Percentiles rank a stretch among this genome's conserved stretches.
Evolutionary conservation across 1,139 yeast species (phyloP).

Genomic region (Arxiozyma slooffiae): DNA sequence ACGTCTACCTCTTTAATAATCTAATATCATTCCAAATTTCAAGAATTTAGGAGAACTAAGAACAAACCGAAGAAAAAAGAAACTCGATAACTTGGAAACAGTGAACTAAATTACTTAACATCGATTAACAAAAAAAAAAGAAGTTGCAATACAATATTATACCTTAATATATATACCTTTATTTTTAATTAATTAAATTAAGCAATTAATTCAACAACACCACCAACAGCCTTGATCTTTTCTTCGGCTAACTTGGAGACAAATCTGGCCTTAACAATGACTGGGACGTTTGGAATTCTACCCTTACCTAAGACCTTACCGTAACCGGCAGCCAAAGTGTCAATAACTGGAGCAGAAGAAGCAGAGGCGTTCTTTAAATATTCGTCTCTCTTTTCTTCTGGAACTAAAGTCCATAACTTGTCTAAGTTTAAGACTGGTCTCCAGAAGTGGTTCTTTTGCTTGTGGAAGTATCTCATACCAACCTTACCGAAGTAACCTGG

Average conservation of each 20-base stretch:
- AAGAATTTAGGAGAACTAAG: no score
- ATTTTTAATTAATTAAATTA: constrained; percentile 35
- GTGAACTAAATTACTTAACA: neutral
- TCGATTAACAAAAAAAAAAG: neutral
- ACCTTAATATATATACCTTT: neutral
- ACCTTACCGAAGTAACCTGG: constrained; percentile 99
- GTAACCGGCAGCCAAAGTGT: constrained; percentile 99
- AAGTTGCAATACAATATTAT: neutral
- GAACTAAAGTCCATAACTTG: constrained; percentile 96
- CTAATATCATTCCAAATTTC: neutral
- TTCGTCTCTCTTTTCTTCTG: constrained; percentile 90
- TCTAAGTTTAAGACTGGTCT: constrained; percentile 96
- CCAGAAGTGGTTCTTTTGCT: constrained; percentile 95
- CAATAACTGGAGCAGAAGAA: constrained; percentile 96
- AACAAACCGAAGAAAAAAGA: no score
- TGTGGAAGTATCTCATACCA: constrained; percentile 99
- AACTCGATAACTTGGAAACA: neutral
- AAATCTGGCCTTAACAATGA: constrained; percentile 98
- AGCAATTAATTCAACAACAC: constrained; percentile 99
- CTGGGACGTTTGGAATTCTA: constrained; percentile 94
- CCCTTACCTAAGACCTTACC: constrained; percentile 99
- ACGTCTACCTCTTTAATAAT: neutral
- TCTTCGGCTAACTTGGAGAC: constrained; percentile 99
- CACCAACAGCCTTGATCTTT: constrained; percentile 99
- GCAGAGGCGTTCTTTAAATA: constrained; percentile 78